Evolutionary conservation across 805 yeast genomes (phyloP), one percentile per base, ranked within the genome.

Genomic region (Ogataea pilisensis): DNA sequence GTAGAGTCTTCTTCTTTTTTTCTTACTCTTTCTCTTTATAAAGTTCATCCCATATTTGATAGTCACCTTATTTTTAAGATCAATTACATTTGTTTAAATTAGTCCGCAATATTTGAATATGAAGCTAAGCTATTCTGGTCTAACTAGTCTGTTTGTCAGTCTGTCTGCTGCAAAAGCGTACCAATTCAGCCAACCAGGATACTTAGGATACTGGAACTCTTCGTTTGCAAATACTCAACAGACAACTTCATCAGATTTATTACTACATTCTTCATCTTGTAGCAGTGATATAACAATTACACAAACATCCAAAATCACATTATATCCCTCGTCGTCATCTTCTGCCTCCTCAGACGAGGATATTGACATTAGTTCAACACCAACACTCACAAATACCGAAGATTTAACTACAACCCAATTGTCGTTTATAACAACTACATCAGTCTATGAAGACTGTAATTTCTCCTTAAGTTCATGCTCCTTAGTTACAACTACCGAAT

Each of bases 401-500:
- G 46, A 39, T 31, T 19, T 38, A 14, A 39, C 42, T 8, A 36
- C 44, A 20, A 50, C 55, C 0, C 46, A 39, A 16, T 36, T 38
- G 11, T 31, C 48, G 3, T 53, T 40, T 32, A 31, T 46, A 37
- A 53, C 58, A 17, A 48, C 52, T 26, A 53, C 58, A 5, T 42
- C 51, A 13, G 33, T 41, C 12, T 50, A 48, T 41, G 16, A 43
- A 14, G 53, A 51, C 37, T 53, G 57, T 37, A 38, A 45, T 33
- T 41, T 41, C 31, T 39, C 46, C 11, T 24, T 36, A 30, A 48
- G 53, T 33, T 39, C 48, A 9, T 57, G 62, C 36, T 48, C 60
- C 8, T 38, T 41, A 8, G 35, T 44, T 24, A 49, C 55, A 16
- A 52, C 62, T 12, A 47, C 50, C 34, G 57, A 53, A 27, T 39